Evolutionary conservation across 1,139 yeast genomes (phyloP).

Genomic region (Geotrichum histeridarum): DNA sequence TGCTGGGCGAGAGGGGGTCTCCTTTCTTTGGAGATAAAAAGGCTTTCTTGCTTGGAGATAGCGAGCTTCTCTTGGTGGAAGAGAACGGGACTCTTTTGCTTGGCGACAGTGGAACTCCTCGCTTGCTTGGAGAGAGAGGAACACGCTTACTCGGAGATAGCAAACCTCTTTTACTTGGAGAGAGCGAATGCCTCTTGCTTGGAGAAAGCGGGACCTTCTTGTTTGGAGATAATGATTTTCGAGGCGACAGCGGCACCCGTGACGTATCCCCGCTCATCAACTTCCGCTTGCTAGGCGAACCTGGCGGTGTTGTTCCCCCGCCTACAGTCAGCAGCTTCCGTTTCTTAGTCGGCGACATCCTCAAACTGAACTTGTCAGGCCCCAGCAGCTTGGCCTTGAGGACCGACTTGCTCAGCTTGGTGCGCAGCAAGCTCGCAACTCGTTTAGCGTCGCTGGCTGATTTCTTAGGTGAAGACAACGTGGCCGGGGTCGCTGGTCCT

Average conservation of each 20-base stretch:
- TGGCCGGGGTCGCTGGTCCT: not conserved
- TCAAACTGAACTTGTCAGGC: not conserved
- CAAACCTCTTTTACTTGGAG: not conserved
- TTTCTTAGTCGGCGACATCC: not conserved
- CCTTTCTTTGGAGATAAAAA: not conserved
- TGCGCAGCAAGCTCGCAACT: slow-evolving; percentile 3
- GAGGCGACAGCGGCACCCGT: slow-evolving; percentile 15
- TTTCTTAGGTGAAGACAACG: not conserved
- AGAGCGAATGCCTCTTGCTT: not conserved
- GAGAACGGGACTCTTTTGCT: not conserved
- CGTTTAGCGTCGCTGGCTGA: not conserved
- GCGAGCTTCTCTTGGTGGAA: not conserved
- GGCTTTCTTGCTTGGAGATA: not conserved
- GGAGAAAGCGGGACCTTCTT: not conserved
- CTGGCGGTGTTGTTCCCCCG: not conserved
- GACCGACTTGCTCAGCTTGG: slow-evolving; percentile 5
- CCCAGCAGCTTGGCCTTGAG: slow-evolving; percentile 5
- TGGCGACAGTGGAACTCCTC: not conserved
- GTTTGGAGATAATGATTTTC: not conserved
- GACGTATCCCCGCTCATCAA: not conserved
- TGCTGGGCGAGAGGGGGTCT: not conserved
- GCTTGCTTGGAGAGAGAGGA: not conserved
- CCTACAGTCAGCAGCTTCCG: not conserved
- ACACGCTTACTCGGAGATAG: not conserved
- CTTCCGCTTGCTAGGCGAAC: slow-evolving; percentile 9